Evolutionary conservation across 1,139 yeast genomes (phyloP), one percentile per base, ranked within the genome.

Genomic region (Yamadazyma spencermartinsiae): DNA sequence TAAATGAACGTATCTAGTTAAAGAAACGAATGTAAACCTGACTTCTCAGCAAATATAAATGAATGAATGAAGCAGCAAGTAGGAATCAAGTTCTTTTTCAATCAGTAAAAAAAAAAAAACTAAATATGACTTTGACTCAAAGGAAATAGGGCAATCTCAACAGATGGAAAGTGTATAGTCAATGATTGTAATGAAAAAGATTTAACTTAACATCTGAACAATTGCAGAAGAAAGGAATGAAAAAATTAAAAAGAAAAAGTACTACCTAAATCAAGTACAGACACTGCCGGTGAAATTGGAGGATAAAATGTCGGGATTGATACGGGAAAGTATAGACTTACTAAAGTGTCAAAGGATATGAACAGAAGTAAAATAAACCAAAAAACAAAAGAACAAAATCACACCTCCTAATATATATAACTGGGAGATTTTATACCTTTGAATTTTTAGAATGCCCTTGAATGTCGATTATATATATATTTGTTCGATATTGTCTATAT

Each of bases 21-120:
- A 28, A 28, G 31, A 28, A 28, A 28, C 31, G 31, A 28, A 28
- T 28, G 31, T 28, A 14, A 28, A 28, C 16, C 31, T 28, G 8
- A 16, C 31, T 28, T 26, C 29, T 23, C 4, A n/a, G n/a, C n/a
- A n/a, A n/a, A n/a, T n/a, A n/a, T n/a, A 13, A 24, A 24, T 24
- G 26, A 24, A 24, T 24, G 12, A 6, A 24, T 6, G 26, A 24
- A 5, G n/a, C n/a, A n/a, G n/a, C n/a, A n/a, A n/a, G n/a, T n/a
- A n/a, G n/a, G n/a, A n/a, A n/a, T n/a, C n/a, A n/a, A n/a, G n/a
- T n/a, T n/a, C n/a, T n/a, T n/a, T n/a, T n/a, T n/a, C 9, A 9
- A 19, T 20, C 7, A 20, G 10, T 7, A 20, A 20, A 10, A 20
- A 20, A 10, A 20, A 20, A 20, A 20, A 20, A 20, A 10, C 10